Percentiles rank a stretch among this genome's conserved stretches.
phyloP scores from a whole-genome alignment of 164 flowering plant genomes.

The Houttuynia cordata region DNA sequence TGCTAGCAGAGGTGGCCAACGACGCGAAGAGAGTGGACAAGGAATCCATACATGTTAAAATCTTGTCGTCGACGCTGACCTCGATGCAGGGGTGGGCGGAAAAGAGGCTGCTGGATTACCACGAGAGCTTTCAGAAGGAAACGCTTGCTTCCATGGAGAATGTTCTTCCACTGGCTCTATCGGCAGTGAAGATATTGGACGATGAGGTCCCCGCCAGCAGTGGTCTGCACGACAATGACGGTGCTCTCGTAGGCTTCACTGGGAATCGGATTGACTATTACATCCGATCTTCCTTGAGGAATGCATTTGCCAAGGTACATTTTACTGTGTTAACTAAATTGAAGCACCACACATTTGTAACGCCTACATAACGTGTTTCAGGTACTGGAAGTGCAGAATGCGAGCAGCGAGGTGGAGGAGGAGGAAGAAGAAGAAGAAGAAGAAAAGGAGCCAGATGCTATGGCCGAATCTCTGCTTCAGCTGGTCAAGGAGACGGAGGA shows the following conservation, averaged over 20 bases:
- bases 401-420: constrained; percentile 6
- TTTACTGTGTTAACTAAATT: no score
- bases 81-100: constrained; percentile 74
- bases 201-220: constrained; percentile 33
- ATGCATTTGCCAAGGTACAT: constrained; percentile 65
- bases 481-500: constrained; percentile 63
- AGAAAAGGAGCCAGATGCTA: constrained; percentile 29
- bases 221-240: constrained; percentile 10
- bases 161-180: constrained; percentile 51
- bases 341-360: no score
- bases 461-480: constrained; percentile 31
- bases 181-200: constrained; percentile 47
- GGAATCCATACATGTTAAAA: constrained; percentile 35
- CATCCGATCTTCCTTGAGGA: constrained; percentile 54
- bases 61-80: constrained; percentile 34
- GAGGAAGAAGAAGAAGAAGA: constrained; percentile 27
- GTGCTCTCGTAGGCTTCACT: constrained; percentile 12
- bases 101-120: constrained; percentile 53
- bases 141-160: constrained; percentile 53
- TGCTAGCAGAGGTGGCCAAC: constrained; percentile 58
- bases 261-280: constrained; percentile 51
- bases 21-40: constrained; percentile 52
- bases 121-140: constrained; percentile 32
- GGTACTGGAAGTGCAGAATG: constrained; percentile 38
- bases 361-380: no score